Conservation (phyloP, 768 basidiomycete species). For the Lactarius hengduanensis region DNA sequence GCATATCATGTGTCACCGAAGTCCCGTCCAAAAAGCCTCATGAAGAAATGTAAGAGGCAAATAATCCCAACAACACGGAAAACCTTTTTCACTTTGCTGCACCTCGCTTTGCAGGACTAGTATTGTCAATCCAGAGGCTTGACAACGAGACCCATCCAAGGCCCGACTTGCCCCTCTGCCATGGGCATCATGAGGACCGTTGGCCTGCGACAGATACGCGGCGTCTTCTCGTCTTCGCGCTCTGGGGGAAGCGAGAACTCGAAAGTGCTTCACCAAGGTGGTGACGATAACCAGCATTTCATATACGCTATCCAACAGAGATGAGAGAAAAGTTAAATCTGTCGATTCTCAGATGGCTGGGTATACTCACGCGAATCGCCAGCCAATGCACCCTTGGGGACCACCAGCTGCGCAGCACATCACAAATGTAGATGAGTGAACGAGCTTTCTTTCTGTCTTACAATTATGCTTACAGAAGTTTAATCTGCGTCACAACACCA, state of each 20-base stretch:
- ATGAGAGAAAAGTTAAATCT: not conserved
- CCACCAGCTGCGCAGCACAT: constrained; percentile 16
- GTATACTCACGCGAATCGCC: constrained; percentile 24
- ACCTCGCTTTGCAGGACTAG: not conserved
- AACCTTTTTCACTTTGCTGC: not conserved
- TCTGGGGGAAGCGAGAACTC: constrained; percentile 16
- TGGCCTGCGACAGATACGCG: constrained; percentile 16
- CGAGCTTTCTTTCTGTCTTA: not conserved
- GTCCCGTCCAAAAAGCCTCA: not conserved
- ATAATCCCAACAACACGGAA: not conserved
- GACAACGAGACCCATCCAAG: constrained; percentile 22
- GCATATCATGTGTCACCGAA: not conserved
- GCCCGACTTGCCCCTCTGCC: constrained; percentile 11
- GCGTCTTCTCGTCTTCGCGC: not conserved
- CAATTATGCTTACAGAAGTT: constrained; percentile 17
- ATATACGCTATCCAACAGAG: constrained; percentile 5
- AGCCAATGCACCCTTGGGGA: constrained; percentile 23
- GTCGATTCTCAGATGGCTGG: not conserved
- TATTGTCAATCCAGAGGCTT: constrained; percentile 7
- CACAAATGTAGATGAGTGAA: not conserved
- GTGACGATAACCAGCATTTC: constrained; percentile 22
- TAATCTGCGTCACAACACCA: constrained; percentile 3
- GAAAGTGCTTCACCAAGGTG: constrained; percentile 23
- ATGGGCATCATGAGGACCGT: constrained; percentile 20
- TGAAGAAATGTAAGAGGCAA: not conserved